A percentile compares a stretch with the other conserved stretches of the same genome.
Conservation (phyloP, 768 basidiomycete species). For the Naganishia randhawae region DNA sequence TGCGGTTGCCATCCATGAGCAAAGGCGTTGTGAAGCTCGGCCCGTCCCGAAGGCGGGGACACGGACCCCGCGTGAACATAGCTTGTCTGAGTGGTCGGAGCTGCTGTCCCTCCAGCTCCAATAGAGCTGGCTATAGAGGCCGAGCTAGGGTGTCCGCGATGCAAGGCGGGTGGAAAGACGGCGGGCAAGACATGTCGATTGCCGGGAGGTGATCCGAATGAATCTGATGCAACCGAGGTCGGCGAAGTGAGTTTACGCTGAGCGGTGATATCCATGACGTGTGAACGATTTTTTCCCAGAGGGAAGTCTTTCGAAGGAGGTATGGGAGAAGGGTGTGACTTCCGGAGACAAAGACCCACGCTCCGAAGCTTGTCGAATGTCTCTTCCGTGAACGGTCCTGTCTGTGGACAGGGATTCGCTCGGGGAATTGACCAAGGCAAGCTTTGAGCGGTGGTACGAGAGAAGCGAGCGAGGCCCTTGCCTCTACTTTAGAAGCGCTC, state of each 20-base stretch:
- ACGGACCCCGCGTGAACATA: conserved; percentile 20
- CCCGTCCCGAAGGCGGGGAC: neutral
- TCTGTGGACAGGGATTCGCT: neutral
- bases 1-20: conserved; percentile 18
- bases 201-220: conserved; percentile 20
- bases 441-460: neutral
- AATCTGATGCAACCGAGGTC: conserved; percentile 1
- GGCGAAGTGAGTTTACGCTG: conserved; percentile 12
- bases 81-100: conserved; percentile 23
- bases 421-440: neutral
- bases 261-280: conserved; percentile 18
- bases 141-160: conserved; percentile 8
- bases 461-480: neutral
- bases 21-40: conserved; percentile 6
- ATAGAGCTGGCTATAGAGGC: conserved; percentile 8
- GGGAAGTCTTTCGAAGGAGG: neutral
- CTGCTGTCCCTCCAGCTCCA: neutral
- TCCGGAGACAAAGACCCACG: neutral
- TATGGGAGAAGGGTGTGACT: neutral
- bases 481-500: too few relatives aligned
- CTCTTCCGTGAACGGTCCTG: too few relatives aligned
- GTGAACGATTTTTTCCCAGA: neutral
- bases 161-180: conserved; percentile 11
- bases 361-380: neutral
- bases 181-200: neutral